phyloP scores from a whole-genome alignment of 306 rosid species.

The Cucumis sativus region Cucumber_9930_V3 NC_026661.2:14268501-14269000 shows the following conservation, averaged over 20 bases:
- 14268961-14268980: not conserved
- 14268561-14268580: slow-evolving; percentile 58
- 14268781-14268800: slow-evolving; percentile 30
- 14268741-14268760: slow-evolving; percentile 73
- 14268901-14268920: slow-evolving; percentile 71
- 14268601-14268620: slow-evolving; percentile 82
- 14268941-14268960: slow-evolving; percentile 58
- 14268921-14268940: slow-evolving; percentile 56
- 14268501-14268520: slow-evolving; percentile 83
- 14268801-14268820: not conserved
- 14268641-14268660: slow-evolving; percentile 76
- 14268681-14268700: slow-evolving; percentile 90
- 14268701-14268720: slow-evolving; percentile 83
- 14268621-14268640: slow-evolving; percentile 64
- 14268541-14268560: slow-evolving; percentile 52
- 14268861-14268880: slow-evolving; percentile 21
- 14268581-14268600: slow-evolving; percentile 86
- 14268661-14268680: slow-evolving; percentile 80
- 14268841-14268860: too few species aligned
- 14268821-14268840: too few species aligned
- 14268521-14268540: slow-evolving; percentile 57
- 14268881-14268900: slow-evolving; percentile 87
- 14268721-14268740: slow-evolving; percentile 75
- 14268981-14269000: too few species aligned
- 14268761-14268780: slow-evolving; percentile 91